phyloP scores from a whole-genome alignment of 805 yeast genomes.

The Metschnikowia sp. region DNA sequence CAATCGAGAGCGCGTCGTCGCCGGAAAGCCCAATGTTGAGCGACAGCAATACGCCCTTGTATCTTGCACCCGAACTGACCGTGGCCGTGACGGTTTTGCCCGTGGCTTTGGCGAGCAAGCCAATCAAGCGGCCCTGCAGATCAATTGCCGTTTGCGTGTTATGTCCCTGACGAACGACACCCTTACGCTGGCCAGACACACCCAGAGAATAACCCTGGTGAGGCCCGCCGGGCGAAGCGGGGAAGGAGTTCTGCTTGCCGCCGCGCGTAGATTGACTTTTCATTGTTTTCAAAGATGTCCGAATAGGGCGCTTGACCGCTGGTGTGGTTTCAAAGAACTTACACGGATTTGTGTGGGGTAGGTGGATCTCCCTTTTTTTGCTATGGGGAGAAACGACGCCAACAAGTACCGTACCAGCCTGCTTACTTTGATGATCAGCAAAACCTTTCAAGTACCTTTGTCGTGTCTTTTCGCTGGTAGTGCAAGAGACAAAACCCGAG shows the following conservation, averaged over 20 bases:
- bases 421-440: too few relatives aligned
- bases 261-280: constrained; percentile 11
- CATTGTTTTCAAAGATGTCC: background rate
- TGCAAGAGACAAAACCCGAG: too few relatives aligned
- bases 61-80: constrained; percentile 56
- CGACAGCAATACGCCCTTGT: constrained; percentile 57
- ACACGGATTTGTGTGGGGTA: too few relatives aligned
- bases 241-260: constrained; percentile 6
- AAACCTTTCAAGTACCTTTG: too few relatives aligned
- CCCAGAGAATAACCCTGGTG: background rate
- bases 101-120: constrained; percentile 25
- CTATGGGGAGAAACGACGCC: too few relatives aligned
- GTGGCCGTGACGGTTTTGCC: constrained; percentile 57
- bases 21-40: constrained; percentile 34
- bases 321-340: too few relatives aligned
- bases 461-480: too few relatives aligned
- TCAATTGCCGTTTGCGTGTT: background rate
- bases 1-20: constrained; percentile 50
- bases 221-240: background rate
- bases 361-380: too few relatives aligned
- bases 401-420: too few relatives aligned
- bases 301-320: too few relatives aligned
- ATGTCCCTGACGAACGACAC: background rate
- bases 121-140: constrained; percentile 5
- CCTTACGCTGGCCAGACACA: constrained; percentile 4